Percentiles rank a stretch among this genome's conserved stretches.
Conservation (phyloP, 1,139 yeast species). For the Blastobotrys persicus region DNA sequence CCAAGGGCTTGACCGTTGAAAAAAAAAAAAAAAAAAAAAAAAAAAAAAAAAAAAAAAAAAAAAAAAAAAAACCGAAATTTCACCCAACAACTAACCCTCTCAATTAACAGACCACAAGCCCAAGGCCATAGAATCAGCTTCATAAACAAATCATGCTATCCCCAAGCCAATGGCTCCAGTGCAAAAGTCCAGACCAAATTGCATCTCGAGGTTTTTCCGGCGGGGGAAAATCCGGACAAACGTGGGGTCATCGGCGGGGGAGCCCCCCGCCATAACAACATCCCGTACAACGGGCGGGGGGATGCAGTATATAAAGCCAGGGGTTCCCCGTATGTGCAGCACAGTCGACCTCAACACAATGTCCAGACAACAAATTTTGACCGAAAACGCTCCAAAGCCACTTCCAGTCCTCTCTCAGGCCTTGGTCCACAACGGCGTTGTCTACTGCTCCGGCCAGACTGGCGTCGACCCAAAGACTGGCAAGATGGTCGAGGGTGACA, state of each 20-base stretch:
- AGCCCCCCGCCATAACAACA: background rate
- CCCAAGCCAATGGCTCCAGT: too few species aligned
- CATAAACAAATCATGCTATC: too few species aligned
- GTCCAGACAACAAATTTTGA: slow-evolving; percentile 19
- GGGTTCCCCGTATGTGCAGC: too few species aligned
- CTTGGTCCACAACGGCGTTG: slow-evolving; percentile 48
- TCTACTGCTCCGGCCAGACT: slow-evolving; percentile 49
- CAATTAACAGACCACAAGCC: too few species aligned
- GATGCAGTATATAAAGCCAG: background rate
- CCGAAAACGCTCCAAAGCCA: slow-evolving; percentile 30
- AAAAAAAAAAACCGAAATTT: too few species aligned
- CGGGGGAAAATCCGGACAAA: background rate
- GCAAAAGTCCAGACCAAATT: too few species aligned
- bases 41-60: too few species aligned
- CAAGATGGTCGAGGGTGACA: slow-evolving; percentile 31
- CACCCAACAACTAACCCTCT: too few species aligned
- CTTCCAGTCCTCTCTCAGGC: slow-evolving; percentile 46
- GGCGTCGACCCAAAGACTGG: slow-evolving; percentile 43
- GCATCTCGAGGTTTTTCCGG: background rate
- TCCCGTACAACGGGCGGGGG: background rate
- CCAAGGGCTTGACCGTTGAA: too few species aligned
- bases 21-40: too few species aligned
- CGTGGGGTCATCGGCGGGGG: slow-evolving; percentile 5
- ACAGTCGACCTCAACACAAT: slow-evolving; percentile 2
- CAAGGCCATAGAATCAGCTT: too few species aligned